These are phyloP conservation scores for Metschnikowia aberdeeniae DNA, from an alignment of 805 yeast genomes.

Conservation along the genomic window DNA sequence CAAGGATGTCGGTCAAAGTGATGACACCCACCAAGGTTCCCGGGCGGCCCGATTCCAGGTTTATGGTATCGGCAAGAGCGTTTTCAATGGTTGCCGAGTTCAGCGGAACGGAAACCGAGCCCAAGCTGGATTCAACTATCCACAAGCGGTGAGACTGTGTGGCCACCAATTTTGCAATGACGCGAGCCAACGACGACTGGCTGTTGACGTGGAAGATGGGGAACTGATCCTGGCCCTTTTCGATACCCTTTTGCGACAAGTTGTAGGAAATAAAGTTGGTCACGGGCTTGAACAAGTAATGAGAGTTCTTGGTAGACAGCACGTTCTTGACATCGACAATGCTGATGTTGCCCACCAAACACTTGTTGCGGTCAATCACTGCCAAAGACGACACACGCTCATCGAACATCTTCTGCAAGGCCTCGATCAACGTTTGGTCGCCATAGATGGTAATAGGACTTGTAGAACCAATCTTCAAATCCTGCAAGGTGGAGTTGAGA, in stretches of 20 bases:
- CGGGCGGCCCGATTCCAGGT: constrained; percentile 44
- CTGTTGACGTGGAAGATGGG: constrained; percentile 93
- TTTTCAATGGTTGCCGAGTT: constrained; percentile 14
- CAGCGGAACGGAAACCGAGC: constrained; percentile 13
- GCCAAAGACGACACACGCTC: constrained; percentile 88
- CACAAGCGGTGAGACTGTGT: constrained; percentile 88
- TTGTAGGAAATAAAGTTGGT: constrained; percentile 84
- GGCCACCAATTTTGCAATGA: constrained; percentile 92
- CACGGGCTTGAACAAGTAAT: constrained; percentile 75
- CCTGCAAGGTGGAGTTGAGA: constrained; percentile 63
- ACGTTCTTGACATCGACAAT: constrained; percentile 91
- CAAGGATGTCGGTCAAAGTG: constrained; percentile 84
- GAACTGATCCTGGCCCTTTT: constrained; percentile 92
- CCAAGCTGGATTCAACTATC: constrained; percentile 53
- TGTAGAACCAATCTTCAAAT: constrained; percentile 68
- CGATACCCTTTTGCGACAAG: constrained; percentile 82
- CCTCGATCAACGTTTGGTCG: constrained; percentile 83
- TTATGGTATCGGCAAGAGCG: constrained; percentile 9
- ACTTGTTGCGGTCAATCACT: constrained; percentile 74
- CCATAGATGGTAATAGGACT: constrained; percentile 78
- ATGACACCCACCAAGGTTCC: constrained; percentile 90
- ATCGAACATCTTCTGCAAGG: constrained; percentile 77
- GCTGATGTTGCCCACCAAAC: constrained; percentile 85
- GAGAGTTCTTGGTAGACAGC: constrained; percentile 82
- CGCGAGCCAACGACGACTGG: constrained; percentile 75